Conservation (phyloP, 257 asterid genomes). For the Lithospermum erythrorhizon region DNA sequence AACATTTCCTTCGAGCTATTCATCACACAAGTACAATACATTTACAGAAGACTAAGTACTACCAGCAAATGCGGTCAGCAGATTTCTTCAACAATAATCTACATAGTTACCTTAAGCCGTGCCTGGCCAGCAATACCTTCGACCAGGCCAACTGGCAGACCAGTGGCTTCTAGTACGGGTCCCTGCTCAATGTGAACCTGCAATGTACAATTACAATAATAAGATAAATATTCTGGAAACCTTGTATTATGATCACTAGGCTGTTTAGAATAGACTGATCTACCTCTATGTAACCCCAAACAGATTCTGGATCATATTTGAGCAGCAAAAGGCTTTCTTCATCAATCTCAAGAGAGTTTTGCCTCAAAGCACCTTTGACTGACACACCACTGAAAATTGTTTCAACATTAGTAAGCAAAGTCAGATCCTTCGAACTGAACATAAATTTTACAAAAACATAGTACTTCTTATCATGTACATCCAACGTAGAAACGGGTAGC, state of each 20-base stretch:
- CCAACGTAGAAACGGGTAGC: slow-evolving; percentile 59
- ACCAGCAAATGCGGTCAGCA: no score
- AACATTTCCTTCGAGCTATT: no score
- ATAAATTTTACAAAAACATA: slow-evolving; percentile 19
- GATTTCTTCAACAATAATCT: neutral
- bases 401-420: slow-evolving; percentile 24
- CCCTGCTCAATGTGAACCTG: slow-evolving; percentile 99
- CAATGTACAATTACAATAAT: slow-evolving; percentile 11
- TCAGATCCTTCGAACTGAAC: slow-evolving; percentile 2
- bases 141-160: slow-evolving; percentile 86
- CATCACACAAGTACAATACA: no score
- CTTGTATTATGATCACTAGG: neutral
- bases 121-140: slow-evolving; percentile 99
- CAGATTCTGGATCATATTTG: slow-evolving; percentile 72
- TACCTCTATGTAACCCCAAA: slow-evolving; percentile 91
- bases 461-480: slow-evolving; percentile 77
- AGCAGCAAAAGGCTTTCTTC: slow-evolving; percentile 76
- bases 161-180: slow-evolving; percentile 80
- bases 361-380: slow-evolving; percentile 76
- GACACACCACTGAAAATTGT: slow-evolving; percentile 76
- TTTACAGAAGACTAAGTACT: no score
- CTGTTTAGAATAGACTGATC: neutral
- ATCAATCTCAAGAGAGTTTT: slow-evolving; percentile 48
- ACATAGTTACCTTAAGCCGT: slow-evolving; percentile 51
- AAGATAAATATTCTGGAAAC: slow-evolving; percentile 9